These are phyloP conservation scores for Zygnema cylindricum DNA, from an alignment of 139 green algal genomes.

Conservation along the genomic window DNA sequence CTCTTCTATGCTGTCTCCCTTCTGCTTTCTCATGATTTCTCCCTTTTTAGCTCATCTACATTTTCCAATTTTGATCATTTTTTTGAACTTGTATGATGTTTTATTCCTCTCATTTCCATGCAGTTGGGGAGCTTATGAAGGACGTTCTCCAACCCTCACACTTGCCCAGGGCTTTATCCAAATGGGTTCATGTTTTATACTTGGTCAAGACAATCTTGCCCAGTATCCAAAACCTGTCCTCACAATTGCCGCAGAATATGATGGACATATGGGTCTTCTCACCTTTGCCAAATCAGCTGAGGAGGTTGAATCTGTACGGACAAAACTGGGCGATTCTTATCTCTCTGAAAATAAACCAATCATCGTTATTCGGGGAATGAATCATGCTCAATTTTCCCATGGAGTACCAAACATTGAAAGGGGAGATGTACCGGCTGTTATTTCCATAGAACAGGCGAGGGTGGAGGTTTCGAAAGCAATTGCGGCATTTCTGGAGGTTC, in stretches of 20 bases:
- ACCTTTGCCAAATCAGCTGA: neutral
- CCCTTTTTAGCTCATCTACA: neutral
- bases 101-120: neutral
- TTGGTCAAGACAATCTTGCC: neutral
- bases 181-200: neutral
- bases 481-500: conserved; percentile 12
- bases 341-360: neutral
- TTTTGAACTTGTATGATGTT: neutral
- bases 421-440: neutral
- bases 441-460: neutral
- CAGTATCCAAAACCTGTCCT: conserved; percentile 26
- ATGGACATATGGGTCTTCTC: neutral
- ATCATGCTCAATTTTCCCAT: conserved; percentile 18
- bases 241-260: neutral
- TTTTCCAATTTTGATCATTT: neutral
- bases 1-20: neutral
- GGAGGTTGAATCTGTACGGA: neutral
- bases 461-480: neutral
- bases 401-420: conserved; percentile 1
- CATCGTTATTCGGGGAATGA: neutral
- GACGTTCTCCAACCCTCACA: neutral
- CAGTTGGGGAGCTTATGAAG: neutral
- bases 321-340: neutral
- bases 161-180: neutral
- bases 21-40: neutral